Conservation (phyloP, 495 filamentous ascomycete species). For the Lophiostoma macrostomum region DNA sequence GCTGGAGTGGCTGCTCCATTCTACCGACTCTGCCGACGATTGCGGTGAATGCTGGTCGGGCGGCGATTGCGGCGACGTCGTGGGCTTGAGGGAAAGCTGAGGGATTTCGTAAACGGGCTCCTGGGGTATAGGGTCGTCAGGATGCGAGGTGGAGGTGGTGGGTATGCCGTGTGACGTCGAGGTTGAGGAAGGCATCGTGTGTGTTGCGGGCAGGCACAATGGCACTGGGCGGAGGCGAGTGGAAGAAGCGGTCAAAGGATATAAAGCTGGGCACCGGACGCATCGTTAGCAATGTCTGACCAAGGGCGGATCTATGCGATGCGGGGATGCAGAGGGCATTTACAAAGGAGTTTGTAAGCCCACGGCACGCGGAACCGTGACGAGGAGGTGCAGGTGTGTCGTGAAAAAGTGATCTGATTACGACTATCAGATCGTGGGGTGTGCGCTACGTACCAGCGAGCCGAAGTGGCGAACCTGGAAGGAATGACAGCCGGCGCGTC, state of each 20-base stretch:
- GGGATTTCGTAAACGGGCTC: slow-evolving; percentile 49
- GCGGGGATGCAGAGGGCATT: neutral
- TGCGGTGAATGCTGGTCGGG: slow-evolving; percentile 36
- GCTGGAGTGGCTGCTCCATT: slow-evolving; percentile 43
- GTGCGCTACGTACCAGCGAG: slow-evolving; percentile 11
- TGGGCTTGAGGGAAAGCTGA: slow-evolving; percentile 38
- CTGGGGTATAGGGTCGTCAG: slow-evolving; percentile 56
- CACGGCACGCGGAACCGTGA: slow-evolving; percentile 29
- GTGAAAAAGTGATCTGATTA: slow-evolving; percentile 11
- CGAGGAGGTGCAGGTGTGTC: slow-evolving; percentile 1
- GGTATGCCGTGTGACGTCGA: slow-evolving; percentile 21
- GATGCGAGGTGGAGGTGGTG: slow-evolving; percentile 43
- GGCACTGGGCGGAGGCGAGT: slow-evolving; percentile 3
- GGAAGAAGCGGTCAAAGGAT: slow-evolving; percentile 23
- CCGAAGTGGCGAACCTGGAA: slow-evolving; percentile 14
- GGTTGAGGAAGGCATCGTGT: neutral
- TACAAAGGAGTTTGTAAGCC: neutral
- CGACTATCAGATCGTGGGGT: slow-evolving; percentile 30
- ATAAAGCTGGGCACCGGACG: slow-evolving; percentile 3
- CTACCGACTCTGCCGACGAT: slow-evolving; percentile 45
- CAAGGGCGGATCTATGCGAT: too few relatives aligned
- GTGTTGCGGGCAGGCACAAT: slow-evolving; percentile 4
- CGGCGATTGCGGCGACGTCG: neutral
- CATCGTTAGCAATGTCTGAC: slow-evolving; percentile 29
- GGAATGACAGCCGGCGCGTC: slow-evolving; percentile 9